phyloP scores from a whole-genome alignment of 2,329 filamentous ascomycete genomes.

The Taxawa tesnikishii region DNA sequence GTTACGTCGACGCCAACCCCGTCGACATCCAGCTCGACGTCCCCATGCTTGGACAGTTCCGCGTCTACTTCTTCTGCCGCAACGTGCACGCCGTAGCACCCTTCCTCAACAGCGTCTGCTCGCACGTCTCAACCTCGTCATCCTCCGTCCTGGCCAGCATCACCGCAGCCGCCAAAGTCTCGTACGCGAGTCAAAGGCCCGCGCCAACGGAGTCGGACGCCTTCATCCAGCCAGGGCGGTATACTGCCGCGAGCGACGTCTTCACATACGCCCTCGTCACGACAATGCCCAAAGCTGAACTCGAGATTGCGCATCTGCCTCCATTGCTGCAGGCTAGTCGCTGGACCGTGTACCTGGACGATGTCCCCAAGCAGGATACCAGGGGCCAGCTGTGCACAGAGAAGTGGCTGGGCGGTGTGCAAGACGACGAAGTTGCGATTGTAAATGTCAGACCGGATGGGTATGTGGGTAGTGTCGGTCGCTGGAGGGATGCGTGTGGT shows the following conservation, averaged over 20 bases:
- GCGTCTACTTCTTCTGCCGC: slow-evolving; percentile 58
- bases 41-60: slow-evolving; percentile 65
- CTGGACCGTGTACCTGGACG: slow-evolving; percentile 63
- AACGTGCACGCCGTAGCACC: slow-evolving; percentile 43
- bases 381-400: slow-evolving; percentile 42
- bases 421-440: slow-evolving; percentile 46
- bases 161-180: slow-evolving; percentile 46
- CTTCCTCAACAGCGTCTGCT: slow-evolving; percentile 50
- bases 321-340: slow-evolving; percentile 48
- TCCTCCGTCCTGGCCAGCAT: slow-evolving; percentile 46
- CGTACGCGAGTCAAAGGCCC: slow-evolving; percentile 49
- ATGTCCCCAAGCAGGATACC: slow-evolving; percentile 45
- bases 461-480: slow-evolving; percentile 54
- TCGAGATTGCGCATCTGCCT: slow-evolving; percentile 57
- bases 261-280: slow-evolving; percentile 62
- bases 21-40: slow-evolving; percentile 69
- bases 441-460: slow-evolving; percentile 61
- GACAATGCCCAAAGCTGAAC: slow-evolving; percentile 46
- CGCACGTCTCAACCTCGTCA: slow-evolving; percentile 36
- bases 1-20: slow-evolving; percentile 67
- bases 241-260: slow-evolving; percentile 53
- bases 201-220: slow-evolving; percentile 48
- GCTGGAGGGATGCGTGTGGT: slow-evolving; percentile 22
- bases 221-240: slow-evolving; percentile 55
- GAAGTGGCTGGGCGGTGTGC: slow-evolving; percentile 56